Conservation (phyloP, 1,139 yeast species). For the Kodamaea sp. region DNA sequence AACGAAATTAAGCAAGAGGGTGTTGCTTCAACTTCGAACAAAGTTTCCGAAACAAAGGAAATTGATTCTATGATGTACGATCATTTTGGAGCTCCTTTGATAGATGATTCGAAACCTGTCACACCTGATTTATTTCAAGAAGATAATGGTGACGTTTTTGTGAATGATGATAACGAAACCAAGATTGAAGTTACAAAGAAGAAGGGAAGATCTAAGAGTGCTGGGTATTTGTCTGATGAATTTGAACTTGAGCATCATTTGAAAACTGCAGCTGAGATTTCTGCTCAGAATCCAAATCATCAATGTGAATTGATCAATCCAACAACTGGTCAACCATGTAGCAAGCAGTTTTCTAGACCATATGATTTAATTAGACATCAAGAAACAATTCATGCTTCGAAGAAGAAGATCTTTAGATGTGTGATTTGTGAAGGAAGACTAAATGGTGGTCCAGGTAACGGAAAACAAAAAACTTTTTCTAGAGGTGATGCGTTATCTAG, state of each 20-base stretch:
- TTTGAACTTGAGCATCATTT: neutral
- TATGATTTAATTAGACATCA: constrained; percentile 49
- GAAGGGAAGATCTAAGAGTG: too few species aligned
- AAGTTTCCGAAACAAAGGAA: too few species aligned
- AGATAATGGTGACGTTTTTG: neutral
- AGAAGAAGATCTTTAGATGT: constrained; percentile 48
- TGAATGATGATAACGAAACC: neutral
- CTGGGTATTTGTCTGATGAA: constrained; percentile 1
- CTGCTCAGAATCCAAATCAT: constrained; percentile 32
- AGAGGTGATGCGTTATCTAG: constrained; percentile 50
- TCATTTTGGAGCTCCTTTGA: too few species aligned
- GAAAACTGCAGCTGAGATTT: constrained; percentile 15
- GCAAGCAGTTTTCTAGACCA: constrained; percentile 46
- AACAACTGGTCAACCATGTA: constrained; percentile 41
- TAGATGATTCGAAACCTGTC: neutral
- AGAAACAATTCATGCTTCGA: constrained; percentile 48
- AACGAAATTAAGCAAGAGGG: neutral
- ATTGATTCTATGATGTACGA: too few species aligned
- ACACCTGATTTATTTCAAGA: constrained; percentile 1
- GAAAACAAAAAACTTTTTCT: constrained; percentile 51
- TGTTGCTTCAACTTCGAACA: too few species aligned
- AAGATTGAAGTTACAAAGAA: neutral
- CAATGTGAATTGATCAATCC: constrained; percentile 57
- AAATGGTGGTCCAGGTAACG: constrained; percentile 53
- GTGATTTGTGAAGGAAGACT: constrained; percentile 49